A percentile compares a stretch with the other conserved stretches of the same genome.
These are phyloP conservation scores for Cyberlindnera maclurae DNA, from an alignment of 805 yeast genomes.

Conservation along the genomic window DNA sequence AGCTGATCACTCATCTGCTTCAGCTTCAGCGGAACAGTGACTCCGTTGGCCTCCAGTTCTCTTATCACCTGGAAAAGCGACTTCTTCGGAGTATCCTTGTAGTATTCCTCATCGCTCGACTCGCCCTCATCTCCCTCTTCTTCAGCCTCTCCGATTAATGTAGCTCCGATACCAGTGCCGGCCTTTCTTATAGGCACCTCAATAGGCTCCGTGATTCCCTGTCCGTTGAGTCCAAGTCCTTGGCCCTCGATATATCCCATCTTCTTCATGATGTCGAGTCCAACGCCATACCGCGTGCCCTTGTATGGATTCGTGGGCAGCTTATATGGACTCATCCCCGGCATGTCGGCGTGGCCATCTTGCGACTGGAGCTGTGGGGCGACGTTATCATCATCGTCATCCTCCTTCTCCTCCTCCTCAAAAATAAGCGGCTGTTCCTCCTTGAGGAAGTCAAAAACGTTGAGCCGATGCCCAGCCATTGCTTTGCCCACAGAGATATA, in stretches of 20 bases:
- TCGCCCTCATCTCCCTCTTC: slow-evolving; percentile 6
- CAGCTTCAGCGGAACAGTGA: slow-evolving; percentile 13
- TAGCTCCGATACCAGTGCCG: slow-evolving; percentile 71
- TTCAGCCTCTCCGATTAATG: slow-evolving; percentile 20
- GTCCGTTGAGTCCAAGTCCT: slow-evolving; percentile 70
- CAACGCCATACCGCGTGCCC: slow-evolving; percentile 62
- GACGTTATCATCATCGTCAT: slow-evolving; percentile 19
- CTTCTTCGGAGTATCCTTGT: slow-evolving; percentile 21
- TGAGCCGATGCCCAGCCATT: slow-evolving; percentile 2
- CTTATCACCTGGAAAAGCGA: slow-evolving; percentile 19
- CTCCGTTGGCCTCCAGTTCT: slow-evolving; percentile 18
- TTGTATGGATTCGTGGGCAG: slow-evolving; percentile 10
- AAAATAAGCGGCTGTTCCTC: slow-evolving; percentile 8
- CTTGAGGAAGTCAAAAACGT: slow-evolving; percentile 12
- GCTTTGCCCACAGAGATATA: background rate
- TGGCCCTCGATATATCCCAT: slow-evolving; percentile 87
- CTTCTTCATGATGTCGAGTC: slow-evolving; percentile 65
- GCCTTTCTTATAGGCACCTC: slow-evolving; percentile 52
- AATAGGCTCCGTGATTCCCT: slow-evolving; percentile 78
- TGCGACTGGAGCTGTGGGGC: slow-evolving; percentile 6
- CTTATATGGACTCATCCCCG: background rate
- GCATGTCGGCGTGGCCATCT: background rate
- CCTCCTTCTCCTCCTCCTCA: slow-evolving; percentile 4
- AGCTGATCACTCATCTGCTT: slow-evolving; percentile 15
- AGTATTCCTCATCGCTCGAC: slow-evolving; percentile 19